Evolutionary conservation across 768 basidiomycete genomes (phyloP).

Genomic region (Tricholoma hemisulphureum): DNA sequence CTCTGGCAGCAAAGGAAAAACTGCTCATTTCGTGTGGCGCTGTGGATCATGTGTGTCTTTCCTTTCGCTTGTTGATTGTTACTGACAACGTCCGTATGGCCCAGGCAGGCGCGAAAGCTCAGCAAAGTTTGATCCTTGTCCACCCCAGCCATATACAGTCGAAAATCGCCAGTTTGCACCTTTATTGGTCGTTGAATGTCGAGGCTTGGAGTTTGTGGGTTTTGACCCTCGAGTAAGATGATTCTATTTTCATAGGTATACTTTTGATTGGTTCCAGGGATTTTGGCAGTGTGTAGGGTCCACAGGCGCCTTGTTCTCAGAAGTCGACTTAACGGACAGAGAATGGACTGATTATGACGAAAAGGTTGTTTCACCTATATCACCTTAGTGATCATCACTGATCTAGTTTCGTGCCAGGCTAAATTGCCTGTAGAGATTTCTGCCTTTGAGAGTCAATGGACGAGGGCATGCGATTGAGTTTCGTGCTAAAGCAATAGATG

Average conservation of each 20-base stretch:
- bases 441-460: conserved; percentile 63
- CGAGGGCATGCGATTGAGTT: conserved; percentile 61
- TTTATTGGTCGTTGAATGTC: conserved; percentile 75
- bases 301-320: conserved; percentile 54
- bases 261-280: conserved; percentile 46
- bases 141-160: conserved; percentile 52
- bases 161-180: conserved; percentile 64
- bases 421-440: conserved; percentile 70
- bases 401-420: conserved; percentile 36
- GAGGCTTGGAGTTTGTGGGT: conserved; percentile 77
- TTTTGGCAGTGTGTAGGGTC: conserved; percentile 73
- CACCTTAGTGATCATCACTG: conserved; percentile 1
- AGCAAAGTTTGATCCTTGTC: conserved; percentile 68
- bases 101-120: conserved; percentile 75
- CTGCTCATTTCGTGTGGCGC: conserved; percentile 79
- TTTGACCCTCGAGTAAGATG: conserved; percentile 69
- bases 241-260: background rate
- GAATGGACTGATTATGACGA: conserved; percentile 93
- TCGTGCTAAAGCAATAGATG: too few relatives aligned
- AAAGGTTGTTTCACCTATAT: conserved; percentile 49
- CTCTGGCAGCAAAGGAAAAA: conserved; percentile 63
- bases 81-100: conserved; percentile 1
- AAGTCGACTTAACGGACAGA: conserved; percentile 63
- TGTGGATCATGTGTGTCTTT: conserved; percentile 57
- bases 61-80: background rate